Conservation (phyloP, 1,284 basidiomycete species). For the Rhodotorula sp. region DNA sequence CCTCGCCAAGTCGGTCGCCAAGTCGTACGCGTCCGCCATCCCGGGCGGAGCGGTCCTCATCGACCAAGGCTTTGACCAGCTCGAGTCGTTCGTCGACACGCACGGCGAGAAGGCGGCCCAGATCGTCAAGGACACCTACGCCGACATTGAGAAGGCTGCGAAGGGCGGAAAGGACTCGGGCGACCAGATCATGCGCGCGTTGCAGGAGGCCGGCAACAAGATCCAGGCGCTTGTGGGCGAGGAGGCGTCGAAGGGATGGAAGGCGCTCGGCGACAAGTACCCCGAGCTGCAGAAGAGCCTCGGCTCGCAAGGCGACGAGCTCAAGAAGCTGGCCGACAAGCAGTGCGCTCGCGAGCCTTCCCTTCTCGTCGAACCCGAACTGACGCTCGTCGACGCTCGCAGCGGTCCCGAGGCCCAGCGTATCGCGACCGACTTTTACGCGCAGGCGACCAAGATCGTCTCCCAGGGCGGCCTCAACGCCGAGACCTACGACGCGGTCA, state of each 20-base stretch:
- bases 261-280: conserved; percentile 39
- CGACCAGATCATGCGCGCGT: conserved; percentile 26
- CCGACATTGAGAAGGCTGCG: conserved; percentile 37
- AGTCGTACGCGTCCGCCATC: conserved; percentile 50
- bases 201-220: conserved; percentile 24
- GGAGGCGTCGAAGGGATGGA: conserved; percentile 31
- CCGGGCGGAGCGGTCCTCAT: conserved; percentile 55
- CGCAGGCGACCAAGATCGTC: conserved; percentile 33
- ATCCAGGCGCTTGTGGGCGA: conserved; percentile 39
- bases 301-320: conserved; percentile 36
- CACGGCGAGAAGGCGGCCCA: conserved; percentile 55
- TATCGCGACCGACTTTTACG: conserved; percentile 39
- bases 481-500: conserved; percentile 38
- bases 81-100: conserved; percentile 53
- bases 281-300: conserved; percentile 41
- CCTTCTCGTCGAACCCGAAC: not conserved
- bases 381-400: not conserved
- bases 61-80: conserved; percentile 54
- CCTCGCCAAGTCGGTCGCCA: conserved; percentile 52
- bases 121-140: conserved; percentile 47
- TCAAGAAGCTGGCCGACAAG: conserved; percentile 42
- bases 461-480: conserved; percentile 42
- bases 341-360: conserved; percentile 25
- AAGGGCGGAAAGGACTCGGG: conserved; percentile 27
- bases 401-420: conserved; percentile 43